A percentile compares a stretch with the other conserved stretches of the same genome.
Conservation (phyloP, 2,329 filamentous ascomycete genomes). For the Neonectria neomacrospora region DNA sequence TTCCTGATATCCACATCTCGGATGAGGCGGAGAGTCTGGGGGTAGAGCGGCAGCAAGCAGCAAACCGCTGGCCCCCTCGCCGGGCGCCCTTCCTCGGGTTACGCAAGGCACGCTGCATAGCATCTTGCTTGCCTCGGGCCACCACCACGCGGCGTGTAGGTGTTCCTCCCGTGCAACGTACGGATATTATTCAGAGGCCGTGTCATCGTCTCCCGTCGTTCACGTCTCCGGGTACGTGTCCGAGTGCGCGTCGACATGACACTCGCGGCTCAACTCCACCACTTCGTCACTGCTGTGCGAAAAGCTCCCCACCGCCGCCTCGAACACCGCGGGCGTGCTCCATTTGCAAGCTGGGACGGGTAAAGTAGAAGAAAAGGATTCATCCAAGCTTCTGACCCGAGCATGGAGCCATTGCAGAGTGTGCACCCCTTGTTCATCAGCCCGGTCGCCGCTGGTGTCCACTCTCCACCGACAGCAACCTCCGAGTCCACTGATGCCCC, state of each 20-base stretch:
- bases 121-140: conserved; percentile 12
- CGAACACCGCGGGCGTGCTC: not conserved
- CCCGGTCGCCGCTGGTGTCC: conserved; percentile 11
- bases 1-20: conserved; percentile 23
- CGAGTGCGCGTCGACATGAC: conserved; percentile 24
- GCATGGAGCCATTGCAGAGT: conserved; percentile 5
- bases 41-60: not conserved
- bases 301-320: conserved; percentile 11
- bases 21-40: conserved; percentile 28
- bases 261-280: conserved; percentile 28
- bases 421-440: conserved; percentile 2
- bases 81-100: not conserved
- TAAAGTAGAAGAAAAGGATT: not conserved
- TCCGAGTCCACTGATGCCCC: conserved; percentile 16
- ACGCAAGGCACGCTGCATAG: conserved; percentile 10
- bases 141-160: conserved; percentile 12
- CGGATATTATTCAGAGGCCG: conserved; percentile 8
- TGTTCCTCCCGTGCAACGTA: conserved; percentile 1
- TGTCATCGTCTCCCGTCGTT: conserved; percentile 11
- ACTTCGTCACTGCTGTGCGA: conserved; percentile 6
- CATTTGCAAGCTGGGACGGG: not conserved
- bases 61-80: not conserved
- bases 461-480: conserved; percentile 17
- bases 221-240: conserved; percentile 18
- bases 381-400: not conserved